Conservation (phyloP, 768 basidiomycete genomes). For the Psilocybe subaeruginosa region DNA sequence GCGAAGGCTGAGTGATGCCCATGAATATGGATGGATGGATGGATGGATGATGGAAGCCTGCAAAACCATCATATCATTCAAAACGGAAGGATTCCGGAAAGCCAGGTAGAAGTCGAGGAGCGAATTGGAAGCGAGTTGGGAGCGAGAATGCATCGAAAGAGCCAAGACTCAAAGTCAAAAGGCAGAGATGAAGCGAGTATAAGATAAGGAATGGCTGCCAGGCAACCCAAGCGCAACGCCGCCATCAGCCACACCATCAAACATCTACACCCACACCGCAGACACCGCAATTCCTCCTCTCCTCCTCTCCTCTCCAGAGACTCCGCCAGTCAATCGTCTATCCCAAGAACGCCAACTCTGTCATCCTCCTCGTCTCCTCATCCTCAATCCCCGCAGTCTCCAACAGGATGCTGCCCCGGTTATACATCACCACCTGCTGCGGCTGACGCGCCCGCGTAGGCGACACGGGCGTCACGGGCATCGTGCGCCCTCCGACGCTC, state of each 20-base stretch:
- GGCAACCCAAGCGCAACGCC: not conserved
- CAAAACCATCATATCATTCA: too few relatives aligned
- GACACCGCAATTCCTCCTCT: not conserved
- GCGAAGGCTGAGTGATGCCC: too few relatives aligned
- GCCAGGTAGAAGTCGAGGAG: too few relatives aligned
- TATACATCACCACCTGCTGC: slow-evolving; percentile 63
- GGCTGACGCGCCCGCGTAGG: slow-evolving; percentile 34
- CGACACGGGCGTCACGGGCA: not conserved
- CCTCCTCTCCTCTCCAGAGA: not conserved
- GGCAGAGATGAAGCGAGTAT: too few relatives aligned
- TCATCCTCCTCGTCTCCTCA: slow-evolving; percentile 68
- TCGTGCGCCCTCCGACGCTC: not conserved
- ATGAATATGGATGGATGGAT: too few relatives aligned
- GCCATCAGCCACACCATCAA: not conserved
- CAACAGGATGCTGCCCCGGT: slow-evolving; percentile 54
- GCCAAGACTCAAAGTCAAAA: too few relatives aligned
- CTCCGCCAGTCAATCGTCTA: slow-evolving; percentile 12
- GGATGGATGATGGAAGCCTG: too few relatives aligned
- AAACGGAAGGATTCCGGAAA: too few relatives aligned
- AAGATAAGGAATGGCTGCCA: too few relatives aligned
- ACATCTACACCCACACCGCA: not conserved
- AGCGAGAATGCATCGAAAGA: too few relatives aligned
- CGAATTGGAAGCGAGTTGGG: too few relatives aligned
- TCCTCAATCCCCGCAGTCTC: slow-evolving; percentile 62
- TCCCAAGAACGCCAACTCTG: slow-evolving; percentile 70